Conservation (phyloP, 164 flowering plant species). For the Tinospora cordifolia region DNA sequence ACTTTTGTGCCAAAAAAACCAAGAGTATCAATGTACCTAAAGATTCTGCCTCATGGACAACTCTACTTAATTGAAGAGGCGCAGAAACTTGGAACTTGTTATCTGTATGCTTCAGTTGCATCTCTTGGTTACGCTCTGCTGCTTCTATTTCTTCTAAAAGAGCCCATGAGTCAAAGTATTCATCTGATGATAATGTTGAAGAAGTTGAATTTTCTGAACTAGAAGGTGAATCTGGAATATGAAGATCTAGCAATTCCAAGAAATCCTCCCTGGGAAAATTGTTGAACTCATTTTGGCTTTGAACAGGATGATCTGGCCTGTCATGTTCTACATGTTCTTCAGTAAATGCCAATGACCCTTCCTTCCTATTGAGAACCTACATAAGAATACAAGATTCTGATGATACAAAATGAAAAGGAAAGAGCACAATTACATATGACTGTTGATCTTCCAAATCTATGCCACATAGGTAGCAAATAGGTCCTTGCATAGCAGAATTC, state of each 20-base stretch:
- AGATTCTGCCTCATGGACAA: constrained; percentile 25
- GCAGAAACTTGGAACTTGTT: constrained; percentile 19
- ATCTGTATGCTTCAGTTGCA: constrained; percentile 17
- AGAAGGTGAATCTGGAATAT: constrained; percentile 28
- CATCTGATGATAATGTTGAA: constrained; percentile 37
- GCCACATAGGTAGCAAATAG: too few relatives aligned
- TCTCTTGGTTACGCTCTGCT: constrained; percentile 9
- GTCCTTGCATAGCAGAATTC: too few relatives aligned
- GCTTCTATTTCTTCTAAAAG: constrained; percentile 28
- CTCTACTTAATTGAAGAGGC: constrained; percentile 11
- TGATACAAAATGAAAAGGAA: not conserved
- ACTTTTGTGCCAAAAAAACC: not conserved
- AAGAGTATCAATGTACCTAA: constrained; percentile 27
- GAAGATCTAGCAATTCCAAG: constrained; percentile 46
- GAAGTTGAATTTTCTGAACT: constrained; percentile 45
- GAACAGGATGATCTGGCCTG: constrained; percentile 7
- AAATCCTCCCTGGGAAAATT: constrained; percentile 26
- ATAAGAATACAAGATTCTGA: not conserved
- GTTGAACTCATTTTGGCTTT: not conserved
- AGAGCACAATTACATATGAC: not conserved
- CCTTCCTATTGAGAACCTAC: constrained; percentile 11
- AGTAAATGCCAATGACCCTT: not conserved
- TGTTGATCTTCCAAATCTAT: not conserved
- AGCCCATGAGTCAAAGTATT: constrained; percentile 34
- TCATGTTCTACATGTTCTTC: not conserved